Evolutionary conservation across 148 eudicot genomes (phyloP).

Genomic region (Persicaria tinctoria): DNA sequence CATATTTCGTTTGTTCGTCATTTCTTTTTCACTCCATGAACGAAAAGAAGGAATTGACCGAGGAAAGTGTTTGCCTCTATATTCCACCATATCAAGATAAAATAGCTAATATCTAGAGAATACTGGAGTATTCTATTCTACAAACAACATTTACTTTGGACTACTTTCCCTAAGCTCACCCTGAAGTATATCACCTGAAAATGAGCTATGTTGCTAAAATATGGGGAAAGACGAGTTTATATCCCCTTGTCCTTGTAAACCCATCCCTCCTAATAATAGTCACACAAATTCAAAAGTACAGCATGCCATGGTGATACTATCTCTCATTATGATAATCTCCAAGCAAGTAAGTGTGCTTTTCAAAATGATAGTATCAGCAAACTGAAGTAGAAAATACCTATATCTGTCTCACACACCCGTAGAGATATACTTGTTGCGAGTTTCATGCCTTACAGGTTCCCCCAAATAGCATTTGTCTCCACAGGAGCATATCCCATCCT

Average conservation of each 20-base stretch:
- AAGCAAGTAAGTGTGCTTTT: background rate
- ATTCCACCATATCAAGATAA: too few species aligned
- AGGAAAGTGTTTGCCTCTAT: too few species aligned
- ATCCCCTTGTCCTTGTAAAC: too few species aligned
- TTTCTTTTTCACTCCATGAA: too few species aligned
- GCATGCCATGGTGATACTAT: background rate
- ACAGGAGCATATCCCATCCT: conserved; percentile 84
- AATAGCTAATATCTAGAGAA: background rate
- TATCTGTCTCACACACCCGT: background rate
- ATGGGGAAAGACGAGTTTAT: too few species aligned
- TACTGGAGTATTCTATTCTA: background rate
- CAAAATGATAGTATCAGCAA: background rate
- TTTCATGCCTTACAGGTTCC: conserved; percentile 16
- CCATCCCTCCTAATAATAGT: too few species aligned
- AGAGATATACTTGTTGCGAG: background rate
- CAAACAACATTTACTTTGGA: background rate
- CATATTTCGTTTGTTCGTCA: too few species aligned
- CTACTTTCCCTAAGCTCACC: background rate
- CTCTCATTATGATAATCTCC: background rate
- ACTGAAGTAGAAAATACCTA: background rate
- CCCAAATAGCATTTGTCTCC: conserved; percentile 55
- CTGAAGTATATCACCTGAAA: background rate
- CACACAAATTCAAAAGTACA: too few species aligned
- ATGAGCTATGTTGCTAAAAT: background rate
- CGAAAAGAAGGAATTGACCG: too few species aligned